phyloP scores from a whole-genome alignment of 2,329 filamentous ascomycete genomes.

The Setomelanomma holmii region DNA sequence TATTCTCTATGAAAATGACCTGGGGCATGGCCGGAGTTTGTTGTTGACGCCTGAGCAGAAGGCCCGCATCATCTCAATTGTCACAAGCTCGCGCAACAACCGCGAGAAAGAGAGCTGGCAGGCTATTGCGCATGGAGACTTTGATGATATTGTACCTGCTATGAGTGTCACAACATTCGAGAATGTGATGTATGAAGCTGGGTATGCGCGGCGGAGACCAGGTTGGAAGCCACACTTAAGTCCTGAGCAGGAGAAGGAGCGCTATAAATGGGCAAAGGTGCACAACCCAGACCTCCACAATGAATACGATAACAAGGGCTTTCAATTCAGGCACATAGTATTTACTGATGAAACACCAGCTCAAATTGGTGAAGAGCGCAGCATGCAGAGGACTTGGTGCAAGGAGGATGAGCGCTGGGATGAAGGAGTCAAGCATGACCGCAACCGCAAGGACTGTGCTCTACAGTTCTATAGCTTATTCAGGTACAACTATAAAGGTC shows the following conservation, averaged over 20 bases:
- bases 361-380: background rate
- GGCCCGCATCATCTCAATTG: too few species aligned
- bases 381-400: background rate
- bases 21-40: too few species aligned
- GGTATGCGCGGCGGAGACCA: background rate
- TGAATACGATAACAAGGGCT: background rate
- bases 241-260: background rate
- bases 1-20: too few species aligned
- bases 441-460: background rate
- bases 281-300: background rate
- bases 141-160: background rate
- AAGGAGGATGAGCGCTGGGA: background rate
- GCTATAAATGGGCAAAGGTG: background rate
- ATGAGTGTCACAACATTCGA: background rate
- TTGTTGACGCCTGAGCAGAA: too few species aligned
- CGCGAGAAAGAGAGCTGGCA: background rate
- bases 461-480: background rate
- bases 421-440: background rate
- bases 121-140: background rate
- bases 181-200: background rate
- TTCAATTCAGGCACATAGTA: background rate
- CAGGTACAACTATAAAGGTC: slow-evolving; percentile 3
- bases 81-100: too few species aligned
- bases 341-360: background rate
- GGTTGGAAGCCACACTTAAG: background rate